phyloP scores from a whole-genome alignment of 176 grass and related monocot species.

The Oryza meyeriana region DNA sequence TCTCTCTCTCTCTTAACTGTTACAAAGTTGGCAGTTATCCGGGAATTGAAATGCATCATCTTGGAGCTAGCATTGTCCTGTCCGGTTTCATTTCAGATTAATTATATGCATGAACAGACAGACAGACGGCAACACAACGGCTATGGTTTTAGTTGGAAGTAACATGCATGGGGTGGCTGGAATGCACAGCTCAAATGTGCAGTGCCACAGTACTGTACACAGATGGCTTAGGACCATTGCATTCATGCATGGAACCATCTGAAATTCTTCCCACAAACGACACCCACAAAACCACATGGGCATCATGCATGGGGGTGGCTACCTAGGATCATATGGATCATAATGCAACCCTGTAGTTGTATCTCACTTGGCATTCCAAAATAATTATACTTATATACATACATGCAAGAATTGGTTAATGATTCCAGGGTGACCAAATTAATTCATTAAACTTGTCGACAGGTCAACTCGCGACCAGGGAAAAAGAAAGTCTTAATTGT shows the following conservation, averaged over 20 bases:
- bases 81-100: background rate
- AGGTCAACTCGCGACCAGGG: background rate
- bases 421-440: background rate
- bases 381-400: background rate
- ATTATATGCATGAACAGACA: background rate
- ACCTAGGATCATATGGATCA: background rate
- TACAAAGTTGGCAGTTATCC: background rate
- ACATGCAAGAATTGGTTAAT: background rate
- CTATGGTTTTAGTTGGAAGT: background rate
- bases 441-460: background rate
- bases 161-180: background rate
- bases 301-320: background rate
- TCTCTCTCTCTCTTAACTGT: background rate
- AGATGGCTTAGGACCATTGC: background rate
- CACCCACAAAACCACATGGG: background rate
- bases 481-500: background rate
- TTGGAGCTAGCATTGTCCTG: background rate
- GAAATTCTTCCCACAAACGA: background rate
- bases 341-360: background rate
- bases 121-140: background rate
- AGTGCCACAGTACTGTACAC: background rate
- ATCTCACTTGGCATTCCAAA: background rate
- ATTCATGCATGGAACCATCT: background rate
- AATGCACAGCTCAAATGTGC: background rate
- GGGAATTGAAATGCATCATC: background rate